phyloP scores from a whole-genome alignment of 2,329 filamentous ascomycete species.

The Claviceps lovelessii region DNA sequence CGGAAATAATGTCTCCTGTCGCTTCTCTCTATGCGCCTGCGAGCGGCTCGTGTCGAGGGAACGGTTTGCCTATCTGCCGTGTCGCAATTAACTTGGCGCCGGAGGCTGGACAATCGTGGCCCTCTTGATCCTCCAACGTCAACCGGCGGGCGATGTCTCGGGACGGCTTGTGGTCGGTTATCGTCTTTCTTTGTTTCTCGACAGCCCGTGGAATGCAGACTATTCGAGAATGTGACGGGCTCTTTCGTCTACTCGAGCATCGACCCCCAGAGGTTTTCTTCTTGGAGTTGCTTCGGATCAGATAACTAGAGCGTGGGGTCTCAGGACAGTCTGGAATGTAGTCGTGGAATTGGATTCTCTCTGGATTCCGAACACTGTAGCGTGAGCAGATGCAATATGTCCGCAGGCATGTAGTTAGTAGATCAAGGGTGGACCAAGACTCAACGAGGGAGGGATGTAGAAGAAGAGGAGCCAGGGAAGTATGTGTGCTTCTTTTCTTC shows the following conservation, averaged over 20 bases:
- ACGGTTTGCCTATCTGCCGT: background rate
- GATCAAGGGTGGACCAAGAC: conserved; percentile 1
- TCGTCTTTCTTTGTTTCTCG: background rate
- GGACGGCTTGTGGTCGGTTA: conserved; percentile 1
- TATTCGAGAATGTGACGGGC: background rate
- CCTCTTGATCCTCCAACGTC: background rate
- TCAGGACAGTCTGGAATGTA: conserved; percentile 3
- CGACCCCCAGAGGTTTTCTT: background rate
- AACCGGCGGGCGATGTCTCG: background rate
- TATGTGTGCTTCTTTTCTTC: background rate
- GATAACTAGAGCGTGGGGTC: background rate
- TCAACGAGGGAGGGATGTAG: conserved; percentile 2
- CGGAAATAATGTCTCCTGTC: background rate
- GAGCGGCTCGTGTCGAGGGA: no score
- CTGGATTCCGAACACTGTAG: background rate
- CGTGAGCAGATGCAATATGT: background rate
- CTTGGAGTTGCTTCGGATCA: background rate
- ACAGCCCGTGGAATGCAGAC: conserved; percentile 2
- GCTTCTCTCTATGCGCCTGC: no score
- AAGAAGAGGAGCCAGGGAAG: background rate
- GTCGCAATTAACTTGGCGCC: background rate
- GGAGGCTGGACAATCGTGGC: no score
- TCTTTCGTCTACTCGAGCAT: background rate
- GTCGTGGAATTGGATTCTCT: background rate
- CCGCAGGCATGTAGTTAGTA: background rate